Conservation (phyloP, 1,284 basidiomycete genomes). For the Pterulicium gracile region DNA sequence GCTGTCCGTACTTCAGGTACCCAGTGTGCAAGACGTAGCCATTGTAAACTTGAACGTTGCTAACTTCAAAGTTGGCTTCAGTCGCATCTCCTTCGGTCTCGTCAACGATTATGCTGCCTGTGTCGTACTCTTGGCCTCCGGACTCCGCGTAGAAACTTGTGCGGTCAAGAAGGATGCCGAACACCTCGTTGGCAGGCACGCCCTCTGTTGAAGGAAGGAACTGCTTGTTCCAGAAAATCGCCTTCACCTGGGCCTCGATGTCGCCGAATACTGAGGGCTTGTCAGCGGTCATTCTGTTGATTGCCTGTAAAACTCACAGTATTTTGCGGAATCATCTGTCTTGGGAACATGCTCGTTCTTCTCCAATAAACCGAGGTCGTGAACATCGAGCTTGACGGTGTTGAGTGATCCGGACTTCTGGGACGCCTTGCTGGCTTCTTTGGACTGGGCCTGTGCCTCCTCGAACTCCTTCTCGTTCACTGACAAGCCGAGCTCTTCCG, state of each 20-base stretch:
- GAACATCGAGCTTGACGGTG: slow-evolving; percentile 87
- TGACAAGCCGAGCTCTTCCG: slow-evolving; percentile 81
- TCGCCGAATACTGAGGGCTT: slow-evolving; percentile 56
- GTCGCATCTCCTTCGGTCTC: background rate
- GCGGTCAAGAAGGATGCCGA: slow-evolving; percentile 85
- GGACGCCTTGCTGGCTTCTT: slow-evolving; percentile 83
- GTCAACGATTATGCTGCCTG: slow-evolving; percentile 89
- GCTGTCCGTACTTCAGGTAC: slow-evolving; percentile 23
- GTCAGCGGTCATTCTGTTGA: background rate
- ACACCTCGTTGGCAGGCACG: slow-evolving; percentile 53
- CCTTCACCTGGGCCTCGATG: slow-evolving; percentile 69
- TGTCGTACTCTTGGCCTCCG: slow-evolving; percentile 96
- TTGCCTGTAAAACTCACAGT: slow-evolving; percentile 59
- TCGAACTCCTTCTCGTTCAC: slow-evolving; percentile 90
- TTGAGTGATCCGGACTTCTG: slow-evolving; percentile 62
- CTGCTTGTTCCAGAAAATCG: slow-evolving; percentile 76
- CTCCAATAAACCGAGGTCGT: slow-evolving; percentile 86
- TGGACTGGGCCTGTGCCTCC: slow-evolving; percentile 78
- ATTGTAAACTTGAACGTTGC: slow-evolving; percentile 73
- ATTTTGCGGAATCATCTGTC: slow-evolving; percentile 91
- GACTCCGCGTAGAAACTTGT: slow-evolving; percentile 99
- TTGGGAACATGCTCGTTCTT: slow-evolving; percentile 76
- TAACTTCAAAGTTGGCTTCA: slow-evolving; percentile 86
- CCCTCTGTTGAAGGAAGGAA: slow-evolving; percentile 65
- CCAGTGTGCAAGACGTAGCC: slow-evolving; percentile 26